Evolutionary conservation across 2,329 filamentous ascomycete species (phyloP).

Genomic region (Fusarium fracticaudum): DNA sequence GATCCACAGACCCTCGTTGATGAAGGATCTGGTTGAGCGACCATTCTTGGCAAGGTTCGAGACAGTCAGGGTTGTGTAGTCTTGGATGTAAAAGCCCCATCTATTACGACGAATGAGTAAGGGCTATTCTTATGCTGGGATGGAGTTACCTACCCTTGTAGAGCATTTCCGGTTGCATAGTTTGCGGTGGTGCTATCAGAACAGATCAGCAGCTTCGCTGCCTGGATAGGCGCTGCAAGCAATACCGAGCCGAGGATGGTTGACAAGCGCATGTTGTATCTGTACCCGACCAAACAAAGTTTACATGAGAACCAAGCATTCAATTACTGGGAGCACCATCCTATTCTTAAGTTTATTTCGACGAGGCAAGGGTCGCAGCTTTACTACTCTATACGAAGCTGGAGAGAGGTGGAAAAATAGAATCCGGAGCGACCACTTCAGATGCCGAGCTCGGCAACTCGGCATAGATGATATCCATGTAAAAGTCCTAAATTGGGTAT

Average conservation of each 20-base stretch:
- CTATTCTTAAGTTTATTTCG: fast-evolving
- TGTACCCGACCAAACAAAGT: not conserved
- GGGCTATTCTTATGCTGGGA: fast-evolving
- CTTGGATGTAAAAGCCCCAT: not conserved
- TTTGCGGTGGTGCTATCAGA: not conserved
- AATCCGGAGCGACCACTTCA: not conserved
- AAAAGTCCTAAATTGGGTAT: not conserved
- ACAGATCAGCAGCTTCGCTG: not conserved
- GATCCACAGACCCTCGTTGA: not conserved
- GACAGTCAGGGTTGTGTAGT: not conserved
- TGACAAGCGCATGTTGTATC: not conserved
- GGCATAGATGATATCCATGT: not conserved
- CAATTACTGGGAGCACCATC: fast-evolving
- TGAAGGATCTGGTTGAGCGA: not conserved
- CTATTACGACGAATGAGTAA: not conserved
- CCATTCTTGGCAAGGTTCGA: not conserved
- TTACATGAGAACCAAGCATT: fast-evolving
- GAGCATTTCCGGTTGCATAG: not conserved
- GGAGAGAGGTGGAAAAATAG: not conserved
- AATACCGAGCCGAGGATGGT: not conserved
- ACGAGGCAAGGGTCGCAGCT: fast-evolving
- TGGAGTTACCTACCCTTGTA: fast-evolving
- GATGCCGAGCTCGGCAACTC: not conserved
- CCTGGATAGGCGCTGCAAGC: not conserved
- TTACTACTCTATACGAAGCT: fast-evolving